Base-by-base conservation (phyloP, 768 basidiomycete genomes). In the Coprinopsis cinerea region DNA sequence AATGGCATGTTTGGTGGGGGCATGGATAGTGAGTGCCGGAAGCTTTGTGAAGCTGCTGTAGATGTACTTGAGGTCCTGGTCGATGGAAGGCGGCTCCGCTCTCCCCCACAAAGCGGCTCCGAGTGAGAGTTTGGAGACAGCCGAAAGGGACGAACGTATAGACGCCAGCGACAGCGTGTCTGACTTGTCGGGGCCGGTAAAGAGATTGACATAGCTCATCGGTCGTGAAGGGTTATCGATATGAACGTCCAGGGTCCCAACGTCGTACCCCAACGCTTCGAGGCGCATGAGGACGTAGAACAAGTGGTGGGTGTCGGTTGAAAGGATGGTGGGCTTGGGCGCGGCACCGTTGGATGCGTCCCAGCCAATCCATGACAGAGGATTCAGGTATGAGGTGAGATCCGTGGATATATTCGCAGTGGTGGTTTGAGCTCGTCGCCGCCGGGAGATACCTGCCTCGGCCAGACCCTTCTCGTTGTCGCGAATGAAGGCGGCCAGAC, bases 31-130 rank as follows among this genome's bases (percentile, higher is more conserved):
- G 32, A 95, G 72, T 1, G 91, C 85, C 14, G 92, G 92, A 0
- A 96, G 71, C 67, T 88, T 92, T 37, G 91, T 96, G 71, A 95
- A 91, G 61, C 83, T 79, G 62, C 90, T 91, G 70, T 83, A 95
- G 54, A 94, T 76, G 65, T 83, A 91, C 63, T 82, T 92, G 64
- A 95, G 81, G 59, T 92, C 87, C 2, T 71, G 61, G 48, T 92
- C 85, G 55, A 87, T 66, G 52, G 61, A 76, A 10, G 76, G 78
- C 30, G 77, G 78, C 49, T 81, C 75, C 4, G 76, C 62, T 52
- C 74, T 70, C 37, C 75, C 67, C 87, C 86, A 92, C 87, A 87
- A 90, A 44, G 79, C 73, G 3, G 67, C 71, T 25, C 86, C 82
- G 27, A 94, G 70, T 0, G 90, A 92, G 24, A 91, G 71, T 26